A percentile compares a stretch with the other conserved stretches of the same genome.
These are phyloP conservation scores for Penicillium sp. DNA, from an alignment of 2,329 filamentous ascomycete species.

Conservation along the genomic window DNA sequence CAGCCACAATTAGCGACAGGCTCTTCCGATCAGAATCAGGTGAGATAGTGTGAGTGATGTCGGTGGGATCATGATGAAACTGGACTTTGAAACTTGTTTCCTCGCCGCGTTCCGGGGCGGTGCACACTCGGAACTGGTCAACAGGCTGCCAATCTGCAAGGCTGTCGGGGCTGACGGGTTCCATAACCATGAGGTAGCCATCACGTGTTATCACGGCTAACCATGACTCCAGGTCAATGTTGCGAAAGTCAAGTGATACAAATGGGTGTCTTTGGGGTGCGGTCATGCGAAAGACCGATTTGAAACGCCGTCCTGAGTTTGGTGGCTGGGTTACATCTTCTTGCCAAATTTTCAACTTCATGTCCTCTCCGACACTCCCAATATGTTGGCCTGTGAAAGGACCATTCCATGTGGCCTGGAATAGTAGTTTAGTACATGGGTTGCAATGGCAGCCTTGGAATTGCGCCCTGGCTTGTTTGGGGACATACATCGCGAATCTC, in stretches of 20 bases:
- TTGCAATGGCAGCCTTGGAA: not conserved
- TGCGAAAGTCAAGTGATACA: slow-evolving; percentile 81
- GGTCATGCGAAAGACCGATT: slow-evolving; percentile 61
- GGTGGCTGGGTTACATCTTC: slow-evolving; percentile 81
- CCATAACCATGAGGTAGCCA: slow-evolving; percentile 75
- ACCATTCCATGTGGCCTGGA: slow-evolving; percentile 86
- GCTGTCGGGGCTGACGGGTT: slow-evolving; percentile 81
- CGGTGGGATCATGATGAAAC: slow-evolving; percentile 79
- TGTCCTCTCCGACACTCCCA: slow-evolving; percentile 84
- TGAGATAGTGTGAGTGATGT: slow-evolving; percentile 71
- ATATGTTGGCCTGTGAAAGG: slow-evolving; percentile 85
- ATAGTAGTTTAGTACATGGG: slow-evolving; percentile 22
- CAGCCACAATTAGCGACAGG: slow-evolving; percentile 78
- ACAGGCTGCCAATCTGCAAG: slow-evolving; percentile 72
- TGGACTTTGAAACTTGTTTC: slow-evolving; percentile 83
- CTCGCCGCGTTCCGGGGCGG: slow-evolving; percentile 71
- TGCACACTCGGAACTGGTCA: slow-evolving; percentile 73
- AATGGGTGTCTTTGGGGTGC: slow-evolving; percentile 69
- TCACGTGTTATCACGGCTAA: slow-evolving; percentile 82
- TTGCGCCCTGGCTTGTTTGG: slow-evolving; percentile 19
- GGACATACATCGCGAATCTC: slow-evolving; percentile 78
- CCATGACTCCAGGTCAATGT: slow-evolving; percentile 79
- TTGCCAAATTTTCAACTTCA: slow-evolving; percentile 87
- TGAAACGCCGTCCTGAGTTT: slow-evolving; percentile 75
- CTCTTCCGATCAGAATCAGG: slow-evolving; percentile 80